Conservation (phyloP, 2,329 filamentous ascomycete species). For the Westerdykella aurantiaca region DNA sequence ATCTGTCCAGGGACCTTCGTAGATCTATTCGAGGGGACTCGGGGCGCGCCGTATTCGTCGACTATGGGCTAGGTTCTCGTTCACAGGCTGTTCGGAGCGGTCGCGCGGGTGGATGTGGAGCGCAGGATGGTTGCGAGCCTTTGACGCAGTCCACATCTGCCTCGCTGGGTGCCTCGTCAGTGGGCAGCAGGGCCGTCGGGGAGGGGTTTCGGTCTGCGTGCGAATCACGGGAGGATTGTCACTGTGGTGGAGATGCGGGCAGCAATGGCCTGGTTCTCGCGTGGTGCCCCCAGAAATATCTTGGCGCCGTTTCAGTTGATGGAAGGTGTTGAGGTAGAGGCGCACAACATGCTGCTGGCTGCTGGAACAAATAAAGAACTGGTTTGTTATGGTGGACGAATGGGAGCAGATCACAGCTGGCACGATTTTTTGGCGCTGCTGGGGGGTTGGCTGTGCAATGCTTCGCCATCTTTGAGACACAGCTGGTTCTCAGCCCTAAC, state of each 20-base stretch:
- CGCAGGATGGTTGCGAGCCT: slow-evolving; percentile 18
- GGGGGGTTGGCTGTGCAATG: too few species aligned
- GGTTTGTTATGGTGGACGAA: too few species aligned
- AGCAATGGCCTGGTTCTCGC: too few species aligned
- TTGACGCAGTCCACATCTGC: slow-evolving; percentile 11
- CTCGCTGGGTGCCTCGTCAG: slow-evolving; percentile 9
- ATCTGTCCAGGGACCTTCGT: background rate
- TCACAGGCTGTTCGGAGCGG: slow-evolving; percentile 31
- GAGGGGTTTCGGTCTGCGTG: background rate
- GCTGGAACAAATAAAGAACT: too few species aligned
- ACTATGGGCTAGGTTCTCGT: slow-evolving; percentile 23
- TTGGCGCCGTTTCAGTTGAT: background rate
- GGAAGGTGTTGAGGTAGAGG: background rate
- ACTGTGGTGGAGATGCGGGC: background rate
- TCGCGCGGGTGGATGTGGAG: slow-evolving; percentile 28
- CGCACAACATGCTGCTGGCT: too few species aligned
- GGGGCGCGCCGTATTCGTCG: slow-evolving; percentile 5
- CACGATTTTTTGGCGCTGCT: too few species aligned
- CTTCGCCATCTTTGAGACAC: too few species aligned
- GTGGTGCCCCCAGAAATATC: too few species aligned
- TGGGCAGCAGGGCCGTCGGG: background rate
- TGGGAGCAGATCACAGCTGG: too few species aligned
- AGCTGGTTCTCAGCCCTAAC: too few species aligned
- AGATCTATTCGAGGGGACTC: background rate
- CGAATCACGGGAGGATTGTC: background rate